phyloP scores from a whole-genome alignment of 805 yeast species.

The Saturnispora serradocipensis region DNA sequence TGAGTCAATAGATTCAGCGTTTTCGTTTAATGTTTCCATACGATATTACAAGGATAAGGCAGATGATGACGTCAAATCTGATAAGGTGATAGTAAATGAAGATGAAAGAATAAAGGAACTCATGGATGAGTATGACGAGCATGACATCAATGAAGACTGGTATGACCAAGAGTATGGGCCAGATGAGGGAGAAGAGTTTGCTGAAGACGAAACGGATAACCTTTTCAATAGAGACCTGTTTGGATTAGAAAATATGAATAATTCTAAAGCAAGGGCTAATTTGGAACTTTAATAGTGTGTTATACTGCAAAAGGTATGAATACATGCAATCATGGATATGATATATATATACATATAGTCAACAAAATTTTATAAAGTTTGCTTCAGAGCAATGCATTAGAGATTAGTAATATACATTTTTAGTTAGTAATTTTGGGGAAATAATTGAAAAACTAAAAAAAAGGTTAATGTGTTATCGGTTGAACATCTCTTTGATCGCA shows the following conservation, averaged over 20 bases:
- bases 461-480: too few relatives aligned
- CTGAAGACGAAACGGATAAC: slow-evolving; percentile 31
- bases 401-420: neutral
- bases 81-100: neutral
- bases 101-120: slow-evolving; percentile 2
- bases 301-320: neutral
- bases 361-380: neutral
- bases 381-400: neutral
- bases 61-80: neutral
- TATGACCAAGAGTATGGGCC: neutral
- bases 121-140: slow-evolving; percentile 10
- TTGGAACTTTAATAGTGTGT: slow-evolving; percentile 23
- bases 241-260: slow-evolving; percentile 18
- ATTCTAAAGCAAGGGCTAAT: slow-evolving; percentile 35
- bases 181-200: slow-evolving; percentile 10
- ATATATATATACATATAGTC: neutral
- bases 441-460: too few relatives aligned
- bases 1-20: neutral
- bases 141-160: slow-evolving; percentile 3
- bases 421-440: neutral
- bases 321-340: neutral
- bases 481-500: too few relatives aligned
- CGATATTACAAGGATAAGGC: slow-evolving; percentile 5
- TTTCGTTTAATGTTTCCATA: slow-evolving; percentile 6
- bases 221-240: slow-evolving; percentile 31